phyloP scores from a whole-genome alignment of 768 basidiomycete genomes.

The Trametes coccinea region DNA sequence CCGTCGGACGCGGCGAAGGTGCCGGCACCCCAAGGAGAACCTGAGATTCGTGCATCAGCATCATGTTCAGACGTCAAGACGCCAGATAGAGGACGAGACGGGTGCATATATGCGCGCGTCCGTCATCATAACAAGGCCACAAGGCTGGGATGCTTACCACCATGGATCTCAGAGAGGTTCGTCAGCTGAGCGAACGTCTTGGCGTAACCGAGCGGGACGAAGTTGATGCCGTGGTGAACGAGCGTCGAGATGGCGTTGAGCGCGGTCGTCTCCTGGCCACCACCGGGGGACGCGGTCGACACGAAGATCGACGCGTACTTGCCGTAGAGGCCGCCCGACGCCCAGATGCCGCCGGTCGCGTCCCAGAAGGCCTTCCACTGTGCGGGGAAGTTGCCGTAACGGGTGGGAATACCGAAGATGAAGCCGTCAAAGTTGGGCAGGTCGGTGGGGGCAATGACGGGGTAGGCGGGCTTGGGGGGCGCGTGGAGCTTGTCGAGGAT shows the following conservation, averaged over 20 bases:
- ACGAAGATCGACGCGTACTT: constrained; percentile 81
- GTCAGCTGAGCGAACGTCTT: constrained; percentile 41
- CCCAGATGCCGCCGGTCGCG: constrained; percentile 70
- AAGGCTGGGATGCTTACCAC: constrained; percentile 37
- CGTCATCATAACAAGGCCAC: background rate
- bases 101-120: background rate
- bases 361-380: constrained; percentile 89
- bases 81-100: background rate
- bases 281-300: constrained; percentile 68
- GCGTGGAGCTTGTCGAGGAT: constrained; percentile 71
- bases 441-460: constrained; percentile 57
- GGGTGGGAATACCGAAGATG: constrained; percentile 77
- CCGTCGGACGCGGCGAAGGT: constrained; percentile 58
- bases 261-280: constrained; percentile 61
- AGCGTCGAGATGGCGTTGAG: constrained; percentile 45
- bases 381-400: constrained; percentile 79
- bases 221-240: constrained; percentile 56
- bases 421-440: constrained; percentile 72
- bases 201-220: constrained; percentile 54
- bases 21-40: constrained; percentile 83
- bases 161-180: constrained; percentile 45
- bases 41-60: constrained; percentile 34
- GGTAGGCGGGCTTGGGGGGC: constrained; percentile 70
- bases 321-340: constrained; percentile 57
- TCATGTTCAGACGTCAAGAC: background rate